A percentile compares a stretch with the other conserved stretches of the same genome.
Evolutionary conservation across 495 filamentous ascomycete species (phyloP).

Genomic region (Xylaria scruposa): DNA sequence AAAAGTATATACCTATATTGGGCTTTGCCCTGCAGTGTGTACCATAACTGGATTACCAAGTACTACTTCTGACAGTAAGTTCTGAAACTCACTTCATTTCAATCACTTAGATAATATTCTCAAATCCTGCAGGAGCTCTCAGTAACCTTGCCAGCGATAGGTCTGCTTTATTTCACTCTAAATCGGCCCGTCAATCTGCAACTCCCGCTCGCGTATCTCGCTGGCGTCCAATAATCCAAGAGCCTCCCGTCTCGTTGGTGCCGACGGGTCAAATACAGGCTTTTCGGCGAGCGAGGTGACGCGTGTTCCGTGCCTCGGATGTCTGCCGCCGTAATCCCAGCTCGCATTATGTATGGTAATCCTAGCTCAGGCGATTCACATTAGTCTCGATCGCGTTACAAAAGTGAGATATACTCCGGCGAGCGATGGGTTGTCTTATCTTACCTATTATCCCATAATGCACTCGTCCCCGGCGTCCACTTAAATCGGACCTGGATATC

Average conservation of each 20-base stretch:
- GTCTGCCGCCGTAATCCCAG: slow-evolving; percentile 69
- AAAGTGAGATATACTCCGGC: neutral
- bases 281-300: slow-evolving; percentile 73
- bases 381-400: slow-evolving; percentile 15
- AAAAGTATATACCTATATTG: too few species aligned
- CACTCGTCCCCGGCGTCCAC: slow-evolving; percentile 67
- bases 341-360: slow-evolving; percentile 73
- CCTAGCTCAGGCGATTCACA: slow-evolving; percentile 37
- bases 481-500: slow-evolving; percentile 73
- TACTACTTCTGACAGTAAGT: neutral
- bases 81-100: too few species aligned
- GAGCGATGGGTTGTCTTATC: slow-evolving; percentile 19
- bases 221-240: slow-evolving; percentile 57
- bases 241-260: slow-evolving; percentile 64
- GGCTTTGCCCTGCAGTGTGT: too few species aligned
- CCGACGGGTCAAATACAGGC: slow-evolving; percentile 64
- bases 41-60: too few species aligned
- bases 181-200: slow-evolving; percentile 38
- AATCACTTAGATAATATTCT: neutral
- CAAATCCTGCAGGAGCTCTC: neutral
- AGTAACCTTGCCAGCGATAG: neutral
- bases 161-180: neutral
- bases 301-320: slow-evolving; percentile 67
- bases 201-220: slow-evolving; percentile 34
- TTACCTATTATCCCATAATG: slow-evolving; percentile 70